These are phyloP conservation scores for Lecanicillium sp. DNA, from an alignment of 2,329 filamentous ascomycete species.

Conservation along the genomic window DNA sequence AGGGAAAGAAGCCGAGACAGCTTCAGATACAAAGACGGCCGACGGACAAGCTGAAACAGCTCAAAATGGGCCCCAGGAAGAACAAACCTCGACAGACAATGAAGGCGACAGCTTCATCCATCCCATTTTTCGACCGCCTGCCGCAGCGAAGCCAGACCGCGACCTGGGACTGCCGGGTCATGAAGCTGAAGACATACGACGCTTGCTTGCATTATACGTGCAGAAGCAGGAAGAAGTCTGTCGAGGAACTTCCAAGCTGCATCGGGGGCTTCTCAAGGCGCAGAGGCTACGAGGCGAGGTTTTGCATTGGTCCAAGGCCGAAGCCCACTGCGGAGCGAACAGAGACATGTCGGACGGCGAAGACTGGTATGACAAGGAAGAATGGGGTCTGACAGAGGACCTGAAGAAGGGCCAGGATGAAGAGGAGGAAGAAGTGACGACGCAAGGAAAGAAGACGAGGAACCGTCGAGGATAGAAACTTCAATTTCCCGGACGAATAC, in stretches of 20 bases:
- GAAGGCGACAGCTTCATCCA: conserved; percentile 52
- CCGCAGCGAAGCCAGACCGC: conserved; percentile 53
- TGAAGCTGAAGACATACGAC: conserved; percentile 72
- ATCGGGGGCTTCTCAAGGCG: conserved; percentile 62
- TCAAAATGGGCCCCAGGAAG: not conserved
- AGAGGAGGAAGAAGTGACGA: conserved; percentile 65
- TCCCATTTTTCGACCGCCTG: conserved; percentile 63
- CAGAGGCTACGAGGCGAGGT: conserved; percentile 65
- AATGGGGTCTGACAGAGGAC: conserved; percentile 67
- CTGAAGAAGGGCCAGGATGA: conserved; percentile 75
- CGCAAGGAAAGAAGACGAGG: conserved; percentile 52
- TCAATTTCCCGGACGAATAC: no score
- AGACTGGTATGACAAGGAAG: conserved; percentile 80
- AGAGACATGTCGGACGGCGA: conserved; percentile 79
- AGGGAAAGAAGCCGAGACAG: conserved; percentile 4
- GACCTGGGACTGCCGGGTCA: conserved; percentile 62
- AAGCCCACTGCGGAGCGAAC: conserved; percentile 59
- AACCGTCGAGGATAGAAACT: conserved; percentile 32
- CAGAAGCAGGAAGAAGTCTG: conserved; percentile 83
- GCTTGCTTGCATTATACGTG: conserved; percentile 65
- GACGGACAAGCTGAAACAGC: not conserved
- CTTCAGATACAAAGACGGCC: conserved; percentile 1
- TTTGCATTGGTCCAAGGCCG: conserved; percentile 67
- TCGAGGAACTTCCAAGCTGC: conserved; percentile 58
- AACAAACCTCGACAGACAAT: not conserved